These are phyloP conservation scores for Ilyonectria robusta DNA, from an alignment of 2,329 filamentous ascomycete genomes.

Conservation along the genomic window DNA sequence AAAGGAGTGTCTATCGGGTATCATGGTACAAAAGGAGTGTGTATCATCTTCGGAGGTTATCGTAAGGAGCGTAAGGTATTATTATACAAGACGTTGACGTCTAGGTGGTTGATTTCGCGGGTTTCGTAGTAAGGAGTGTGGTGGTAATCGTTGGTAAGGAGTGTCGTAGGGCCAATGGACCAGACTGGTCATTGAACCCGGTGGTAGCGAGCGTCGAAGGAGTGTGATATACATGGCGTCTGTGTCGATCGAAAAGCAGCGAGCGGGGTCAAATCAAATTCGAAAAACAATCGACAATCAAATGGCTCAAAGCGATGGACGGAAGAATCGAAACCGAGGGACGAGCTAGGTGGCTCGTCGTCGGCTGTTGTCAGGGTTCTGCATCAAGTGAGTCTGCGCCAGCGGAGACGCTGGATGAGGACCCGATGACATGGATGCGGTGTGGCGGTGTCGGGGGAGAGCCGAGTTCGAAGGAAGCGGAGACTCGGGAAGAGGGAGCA, in stretches of 20 bases:
- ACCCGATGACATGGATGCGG: slow-evolving; percentile 53
- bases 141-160: slow-evolving; percentile 49
- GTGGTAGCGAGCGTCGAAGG: slow-evolving; percentile 55
- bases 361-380: slow-evolving; percentile 53
- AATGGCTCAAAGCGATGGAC: slow-evolving; percentile 35
- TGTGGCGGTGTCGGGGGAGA: slow-evolving; percentile 57
- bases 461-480: slow-evolving; percentile 54
- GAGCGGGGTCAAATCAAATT: slow-evolving; percentile 35
- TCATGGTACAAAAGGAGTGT: slow-evolving; percentile 55
- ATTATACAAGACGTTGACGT: slow-evolving; percentile 50
- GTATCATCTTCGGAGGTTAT: slow-evolving; percentile 47
- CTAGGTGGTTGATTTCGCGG: slow-evolving; percentile 26
- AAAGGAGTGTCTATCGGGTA: slow-evolving; percentile 56
- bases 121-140: slow-evolving; percentile 47
- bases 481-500: slow-evolving; percentile 63
- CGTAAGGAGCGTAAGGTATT: slow-evolving; percentile 53
- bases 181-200: slow-evolving; percentile 15
- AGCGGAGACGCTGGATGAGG: slow-evolving; percentile 55
- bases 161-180: slow-evolving; percentile 29
- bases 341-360: slow-evolving; percentile 49
- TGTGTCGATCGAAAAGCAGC: slow-evolving; percentile 48
- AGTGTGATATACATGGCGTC: slow-evolving; percentile 56
- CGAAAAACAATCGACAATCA: slow-evolving; percentile 35
- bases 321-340: slow-evolving; percentile 39
- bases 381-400: slow-evolving; percentile 50